Conservation (phyloP, 768 basidiomycete species). For the Xerocomellus chrysenteron region DNA sequence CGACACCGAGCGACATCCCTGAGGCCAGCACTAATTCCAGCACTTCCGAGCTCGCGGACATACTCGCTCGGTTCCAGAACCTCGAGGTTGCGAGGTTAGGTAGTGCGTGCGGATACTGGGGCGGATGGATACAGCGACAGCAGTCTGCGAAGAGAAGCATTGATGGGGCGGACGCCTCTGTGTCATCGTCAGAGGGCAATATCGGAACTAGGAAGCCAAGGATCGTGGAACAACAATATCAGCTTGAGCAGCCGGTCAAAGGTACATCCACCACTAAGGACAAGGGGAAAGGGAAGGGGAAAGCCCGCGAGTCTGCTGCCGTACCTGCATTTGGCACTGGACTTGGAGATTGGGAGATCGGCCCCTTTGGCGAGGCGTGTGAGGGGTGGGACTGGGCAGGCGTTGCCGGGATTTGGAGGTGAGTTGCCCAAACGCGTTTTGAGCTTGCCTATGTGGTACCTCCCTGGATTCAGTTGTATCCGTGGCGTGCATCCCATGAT, state of each 20-base stretch:
- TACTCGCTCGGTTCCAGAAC: slow-evolving; percentile 30
- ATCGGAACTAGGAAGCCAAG: slow-evolving; percentile 6
- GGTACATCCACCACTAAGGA: not conserved
- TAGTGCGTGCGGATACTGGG: slow-evolving; percentile 43
- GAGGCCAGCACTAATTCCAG: not conserved
- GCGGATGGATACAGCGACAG: slow-evolving; percentile 18
- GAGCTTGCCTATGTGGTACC: not conserved
- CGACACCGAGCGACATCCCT: not conserved
- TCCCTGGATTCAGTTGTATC: not conserved
- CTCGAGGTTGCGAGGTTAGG: slow-evolving; percentile 42
- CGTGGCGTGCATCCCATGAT: not conserved
- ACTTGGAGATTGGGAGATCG: slow-evolving; percentile 24
- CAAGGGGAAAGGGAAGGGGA: slow-evolving; percentile 23
- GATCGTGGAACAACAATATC: slow-evolving; percentile 10
- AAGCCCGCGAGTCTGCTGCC: not conserved
- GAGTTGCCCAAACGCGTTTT: slow-evolving; percentile 15
- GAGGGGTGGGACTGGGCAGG: slow-evolving; percentile 64
- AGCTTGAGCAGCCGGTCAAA: slow-evolving; percentile 10
- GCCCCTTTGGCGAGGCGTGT: slow-evolving; percentile 22
- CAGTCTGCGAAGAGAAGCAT: not conserved
- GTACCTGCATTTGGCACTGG: not conserved
- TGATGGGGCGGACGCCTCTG: not conserved
- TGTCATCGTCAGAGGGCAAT: not conserved
- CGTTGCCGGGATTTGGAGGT: slow-evolving; percentile 54
- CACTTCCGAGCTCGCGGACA: slow-evolving; percentile 14